Percentiles rank a stretch among this genome's conserved stretches.
Evolutionary conservation across 495 filamentous ascomycete genomes (phyloP).

Genomic region (Cairneyella variabilis): DNA sequence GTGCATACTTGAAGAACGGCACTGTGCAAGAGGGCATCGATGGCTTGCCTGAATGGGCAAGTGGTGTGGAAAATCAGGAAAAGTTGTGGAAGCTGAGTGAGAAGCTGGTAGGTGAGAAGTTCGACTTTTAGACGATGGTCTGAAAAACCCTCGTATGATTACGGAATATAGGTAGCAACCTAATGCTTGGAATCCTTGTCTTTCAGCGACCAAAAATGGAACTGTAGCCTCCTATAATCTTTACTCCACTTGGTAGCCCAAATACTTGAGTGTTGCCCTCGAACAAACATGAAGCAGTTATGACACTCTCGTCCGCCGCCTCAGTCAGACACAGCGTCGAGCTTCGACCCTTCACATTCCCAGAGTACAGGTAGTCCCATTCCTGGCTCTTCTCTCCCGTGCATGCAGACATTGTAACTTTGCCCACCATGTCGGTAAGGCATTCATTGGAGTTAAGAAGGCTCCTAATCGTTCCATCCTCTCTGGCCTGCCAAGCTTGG

Average conservation of each 20-base stretch:
- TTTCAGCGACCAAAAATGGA: too few relatives aligned
- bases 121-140: background rate
- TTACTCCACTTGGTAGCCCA: slow-evolving; percentile 19
- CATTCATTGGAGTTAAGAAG: background rate
- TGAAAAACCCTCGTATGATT: too few relatives aligned
- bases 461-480: slow-evolving; percentile 10
- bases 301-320: background rate
- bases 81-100: slow-evolving; percentile 17
- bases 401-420: background rate
- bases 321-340: slow-evolving; percentile 14
- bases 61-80: background rate
- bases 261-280: slow-evolving; percentile 19
- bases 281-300: background rate
- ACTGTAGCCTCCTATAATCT: slow-evolving; percentile 1
- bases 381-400: background rate
- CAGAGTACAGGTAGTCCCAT: slow-evolving; percentile 18
- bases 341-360: slow-evolving; percentile 10
- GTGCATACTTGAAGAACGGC: slow-evolving; percentile 17
- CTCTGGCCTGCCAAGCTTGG: slow-evolving; percentile 18
- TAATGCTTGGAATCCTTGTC: too few relatives aligned
- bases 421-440: slow-evolving; percentile 10
- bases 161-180: too few relatives aligned
- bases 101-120: slow-evolving; percentile 8
- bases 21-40: background rate
- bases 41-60: background rate